Evolutionary conservation across 1,139 yeast genomes (phyloP).

Genomic region (Geotrichum reessii): DNA sequence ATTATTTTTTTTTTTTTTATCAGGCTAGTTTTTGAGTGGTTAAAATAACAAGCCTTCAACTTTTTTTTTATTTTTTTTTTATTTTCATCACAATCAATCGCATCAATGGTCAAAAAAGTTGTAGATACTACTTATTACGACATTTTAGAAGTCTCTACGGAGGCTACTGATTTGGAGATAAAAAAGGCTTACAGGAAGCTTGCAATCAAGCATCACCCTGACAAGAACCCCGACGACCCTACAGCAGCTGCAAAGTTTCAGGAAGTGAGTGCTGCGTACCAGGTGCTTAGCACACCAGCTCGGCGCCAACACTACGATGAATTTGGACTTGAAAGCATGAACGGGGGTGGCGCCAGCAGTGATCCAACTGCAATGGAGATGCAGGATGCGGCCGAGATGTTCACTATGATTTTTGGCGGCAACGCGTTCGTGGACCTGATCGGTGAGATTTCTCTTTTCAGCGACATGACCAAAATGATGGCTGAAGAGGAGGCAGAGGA

Average conservation of each 20-base stretch:
- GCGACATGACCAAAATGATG: slow-evolving; percentile 68
- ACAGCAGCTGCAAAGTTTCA: slow-evolving; percentile 62
- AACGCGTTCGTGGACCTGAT: slow-evolving; percentile 83
- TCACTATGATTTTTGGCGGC: slow-evolving; percentile 83
- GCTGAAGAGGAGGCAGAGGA: slow-evolving; percentile 73
- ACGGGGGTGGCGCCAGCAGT: slow-evolving; percentile 61
- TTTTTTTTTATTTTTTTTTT: neutral
- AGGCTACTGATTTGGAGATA: slow-evolving; percentile 76
- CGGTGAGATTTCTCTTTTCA: slow-evolving; percentile 82
- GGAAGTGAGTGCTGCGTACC: slow-evolving; percentile 39
- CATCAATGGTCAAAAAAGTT: slow-evolving; percentile 38
- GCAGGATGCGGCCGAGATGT: slow-evolving; percentile 84
- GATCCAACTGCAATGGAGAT: slow-evolving; percentile 52
- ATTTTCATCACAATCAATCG: neutral
- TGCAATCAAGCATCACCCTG: slow-evolving; percentile 89
- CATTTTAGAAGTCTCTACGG: slow-evolving; percentile 55
- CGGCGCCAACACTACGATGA: slow-evolving; percentile 74
- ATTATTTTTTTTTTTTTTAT: neutral
- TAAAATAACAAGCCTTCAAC: no score
- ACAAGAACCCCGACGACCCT: slow-evolving; percentile 86
- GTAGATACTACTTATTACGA: slow-evolving; percentile 93
- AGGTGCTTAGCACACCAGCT: slow-evolving; percentile 66
- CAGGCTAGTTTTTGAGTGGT: no score
- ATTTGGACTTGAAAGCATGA: slow-evolving; percentile 56
- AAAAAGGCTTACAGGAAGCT: slow-evolving; percentile 89